A percentile compares a stretch with the other conserved stretches of the same genome.
These are phyloP conservation scores for Vachellia pachyceras DNA, from an alignment of 306 rosid genomes.

Conservation along the genomic window DNA sequence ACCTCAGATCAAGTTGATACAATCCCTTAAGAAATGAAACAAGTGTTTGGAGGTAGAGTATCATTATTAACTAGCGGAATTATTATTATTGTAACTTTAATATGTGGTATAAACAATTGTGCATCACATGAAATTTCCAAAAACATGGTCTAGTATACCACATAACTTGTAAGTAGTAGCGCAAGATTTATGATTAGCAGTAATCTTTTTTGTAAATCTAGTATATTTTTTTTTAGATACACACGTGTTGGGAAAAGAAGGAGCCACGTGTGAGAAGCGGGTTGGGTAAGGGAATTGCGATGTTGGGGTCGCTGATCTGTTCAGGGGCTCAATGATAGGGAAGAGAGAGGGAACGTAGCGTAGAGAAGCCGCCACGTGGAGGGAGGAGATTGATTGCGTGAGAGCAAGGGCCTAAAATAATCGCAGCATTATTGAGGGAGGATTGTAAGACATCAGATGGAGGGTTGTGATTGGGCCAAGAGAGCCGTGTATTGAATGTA, in stretches of 20 bases:
- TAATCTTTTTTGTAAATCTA: too few relatives aligned
- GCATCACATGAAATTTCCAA: too few relatives aligned
- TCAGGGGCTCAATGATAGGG: slow-evolving; percentile 7
- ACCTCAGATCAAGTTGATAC: too few relatives aligned
- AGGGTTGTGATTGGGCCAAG: neutral
- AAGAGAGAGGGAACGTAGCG: neutral
- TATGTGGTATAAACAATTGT: too few relatives aligned
- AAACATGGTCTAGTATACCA: too few relatives aligned
- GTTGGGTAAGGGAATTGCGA: neutral
- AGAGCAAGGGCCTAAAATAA: neutral
- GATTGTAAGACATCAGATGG: slow-evolving; percentile 11
- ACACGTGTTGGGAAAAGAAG: neutral
- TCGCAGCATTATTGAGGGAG: neutral
- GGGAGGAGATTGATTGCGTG: neutral
- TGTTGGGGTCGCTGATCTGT: neutral
- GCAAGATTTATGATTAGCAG: too few relatives aligned
- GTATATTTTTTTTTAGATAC: too few relatives aligned
- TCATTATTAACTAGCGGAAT: too few relatives aligned
- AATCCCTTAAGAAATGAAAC: too few relatives aligned
- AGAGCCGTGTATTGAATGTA: slow-evolving; percentile 40
- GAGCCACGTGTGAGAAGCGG: neutral
- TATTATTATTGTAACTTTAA: too few relatives aligned
- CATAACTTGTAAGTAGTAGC: too few relatives aligned
- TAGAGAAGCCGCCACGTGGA: slow-evolving; percentile 28
- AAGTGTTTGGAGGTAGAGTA: too few relatives aligned